Conservation (phyloP, 2,329 filamentous ascomycete genomes). For the Ascocoryne sarcoides region DNA sequence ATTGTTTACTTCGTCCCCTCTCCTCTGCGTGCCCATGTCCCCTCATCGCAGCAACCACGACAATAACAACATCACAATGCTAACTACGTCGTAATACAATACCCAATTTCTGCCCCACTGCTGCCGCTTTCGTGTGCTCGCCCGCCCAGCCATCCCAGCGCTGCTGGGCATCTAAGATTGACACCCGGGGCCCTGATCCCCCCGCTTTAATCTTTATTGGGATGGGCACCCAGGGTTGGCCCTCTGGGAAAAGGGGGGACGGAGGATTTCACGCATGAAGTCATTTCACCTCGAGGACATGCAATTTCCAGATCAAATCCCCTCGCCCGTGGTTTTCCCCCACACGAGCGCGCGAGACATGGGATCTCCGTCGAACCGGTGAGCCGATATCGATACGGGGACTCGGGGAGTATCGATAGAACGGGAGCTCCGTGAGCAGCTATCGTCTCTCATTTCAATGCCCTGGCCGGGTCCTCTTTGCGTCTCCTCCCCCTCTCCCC, state of each 20-base stretch:
- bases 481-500: neutral
- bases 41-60: neutral
- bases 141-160: neutral
- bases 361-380: neutral
- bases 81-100: neutral
- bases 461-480: neutral
- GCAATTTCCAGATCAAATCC: conserved; percentile 2
- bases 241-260: conserved; percentile 1
- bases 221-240: too few species aligned
- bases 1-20: neutral
- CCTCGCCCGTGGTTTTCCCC: neutral
- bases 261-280: conserved; percentile 2
- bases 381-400: neutral
- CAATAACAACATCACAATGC: neutral
- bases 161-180: conserved; percentile 3
- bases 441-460: neutral
- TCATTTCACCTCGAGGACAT: conserved; percentile 1
- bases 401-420: neutral
- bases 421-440: neutral
- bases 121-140: neutral
- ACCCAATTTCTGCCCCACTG: neutral
- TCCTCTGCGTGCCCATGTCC: too few species aligned
- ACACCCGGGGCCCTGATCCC: neutral
- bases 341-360: neutral
- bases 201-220: neutral